These are phyloP conservation scores for Balakata baccata DNA, from an alignment of 345 rosid species.

Conservation along the genomic window DNA sequence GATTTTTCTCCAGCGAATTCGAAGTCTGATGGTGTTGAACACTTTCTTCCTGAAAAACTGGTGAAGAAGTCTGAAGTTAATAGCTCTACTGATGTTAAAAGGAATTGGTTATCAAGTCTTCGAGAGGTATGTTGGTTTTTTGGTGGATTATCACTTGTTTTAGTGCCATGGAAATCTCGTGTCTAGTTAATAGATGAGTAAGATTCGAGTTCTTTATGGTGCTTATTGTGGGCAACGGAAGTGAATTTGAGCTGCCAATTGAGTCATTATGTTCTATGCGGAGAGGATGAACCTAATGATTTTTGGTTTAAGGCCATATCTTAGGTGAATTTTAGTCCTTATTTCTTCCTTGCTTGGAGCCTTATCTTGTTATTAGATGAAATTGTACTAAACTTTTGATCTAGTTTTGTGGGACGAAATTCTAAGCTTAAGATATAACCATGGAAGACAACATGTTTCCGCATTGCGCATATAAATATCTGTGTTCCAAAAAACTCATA, in stretches of 20 bases:
- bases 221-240: neutral
- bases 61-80: constrained; percentile 54
- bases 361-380: neutral
- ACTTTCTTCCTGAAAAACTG: constrained; percentile 49
- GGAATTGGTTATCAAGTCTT: constrained; percentile 55
- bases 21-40: constrained; percentile 42
- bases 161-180: neutral
- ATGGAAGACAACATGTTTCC: neutral
- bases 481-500: neutral
- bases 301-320: no score
- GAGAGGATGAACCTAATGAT: neutral
- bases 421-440: neutral
- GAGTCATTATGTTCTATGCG: neutral
- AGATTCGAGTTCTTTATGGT: neutral
- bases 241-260: neutral
- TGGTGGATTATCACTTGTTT: neutral
- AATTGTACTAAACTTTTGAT: neutral
- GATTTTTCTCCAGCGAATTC: constrained; percentile 46
- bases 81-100: constrained; percentile 31
- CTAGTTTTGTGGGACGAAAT: neutral
- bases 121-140: constrained; percentile 46
- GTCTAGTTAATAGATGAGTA: no score
- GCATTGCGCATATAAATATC: neutral
- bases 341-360: neutral
- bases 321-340: neutral